Conservation (phyloP, 192 early-diverging fungal genomes). For the Rhizophagus clarus region DNA sequence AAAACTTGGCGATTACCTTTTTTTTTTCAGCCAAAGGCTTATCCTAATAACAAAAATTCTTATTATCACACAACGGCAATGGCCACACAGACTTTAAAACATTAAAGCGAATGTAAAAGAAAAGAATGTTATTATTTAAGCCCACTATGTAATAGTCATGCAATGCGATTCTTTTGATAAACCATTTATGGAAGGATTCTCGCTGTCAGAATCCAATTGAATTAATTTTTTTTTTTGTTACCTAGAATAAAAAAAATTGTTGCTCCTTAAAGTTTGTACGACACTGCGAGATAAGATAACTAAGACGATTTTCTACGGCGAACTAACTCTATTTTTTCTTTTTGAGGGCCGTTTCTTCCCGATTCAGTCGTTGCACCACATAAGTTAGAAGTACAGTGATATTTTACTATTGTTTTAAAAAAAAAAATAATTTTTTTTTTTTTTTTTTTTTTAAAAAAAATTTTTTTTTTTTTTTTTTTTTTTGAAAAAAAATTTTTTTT, state of each 20-base stretch:
- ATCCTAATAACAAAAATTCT: too few species aligned
- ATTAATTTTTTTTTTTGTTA: neutral
- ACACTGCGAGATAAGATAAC: conserved; percentile 32
- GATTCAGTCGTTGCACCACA: conserved; percentile 5
- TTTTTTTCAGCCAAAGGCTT: neutral
- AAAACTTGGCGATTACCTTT: neutral
- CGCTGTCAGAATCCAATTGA: conserved; percentile 19
- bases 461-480: neutral
- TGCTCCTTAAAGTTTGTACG: neutral
- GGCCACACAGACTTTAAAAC: neutral
- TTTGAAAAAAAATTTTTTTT: neutral
- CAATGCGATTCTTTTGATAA: conserved; percentile 32
- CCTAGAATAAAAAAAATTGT: neutral
- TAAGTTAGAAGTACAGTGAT: neutral
- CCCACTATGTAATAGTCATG: conserved; percentile 2
- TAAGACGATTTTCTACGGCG: neutral
- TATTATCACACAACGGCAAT: neutral
- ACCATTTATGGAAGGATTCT: neutral
- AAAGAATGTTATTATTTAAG: neutral
- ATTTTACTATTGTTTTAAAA: neutral
- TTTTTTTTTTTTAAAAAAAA: neutral
- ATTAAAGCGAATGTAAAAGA: neutral
- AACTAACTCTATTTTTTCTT: neutral
- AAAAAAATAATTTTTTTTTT: too few species aligned
- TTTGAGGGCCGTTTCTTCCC: conserved; percentile 1